phyloP scores from a whole-genome alignment of 2,329 filamentous ascomycete species.

The Penicillium sumatraense region DNA sequence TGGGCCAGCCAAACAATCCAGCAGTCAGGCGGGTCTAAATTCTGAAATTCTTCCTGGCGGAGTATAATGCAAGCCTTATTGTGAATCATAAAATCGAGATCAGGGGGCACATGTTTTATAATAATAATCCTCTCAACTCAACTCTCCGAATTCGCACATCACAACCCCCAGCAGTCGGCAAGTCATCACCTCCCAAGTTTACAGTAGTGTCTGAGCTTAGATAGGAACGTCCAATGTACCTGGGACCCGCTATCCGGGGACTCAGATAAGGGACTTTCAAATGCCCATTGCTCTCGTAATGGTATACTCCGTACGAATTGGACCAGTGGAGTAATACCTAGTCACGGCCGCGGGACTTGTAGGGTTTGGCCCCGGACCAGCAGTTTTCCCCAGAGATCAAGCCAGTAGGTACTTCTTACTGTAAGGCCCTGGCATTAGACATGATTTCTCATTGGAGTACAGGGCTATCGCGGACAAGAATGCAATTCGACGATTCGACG shows the following conservation, averaged over 20 bases:
- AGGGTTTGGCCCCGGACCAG: background rate
- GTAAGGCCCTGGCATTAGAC: too few species aligned
- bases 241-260: conserved; percentile 3
- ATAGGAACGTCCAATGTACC: conserved; percentile 17
- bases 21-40: background rate
- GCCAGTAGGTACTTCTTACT: too few species aligned
- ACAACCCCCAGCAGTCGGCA: conserved; percentile 8
- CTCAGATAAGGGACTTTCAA: conserved; percentile 20
- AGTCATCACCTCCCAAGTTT: background rate
- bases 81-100: background rate
- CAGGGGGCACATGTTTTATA: conserved; percentile 9
- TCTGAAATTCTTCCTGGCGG: background rate
- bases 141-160: conserved; percentile 29
- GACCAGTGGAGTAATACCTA: background rate
- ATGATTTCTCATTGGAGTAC: background rate
- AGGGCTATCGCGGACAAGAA: background rate
- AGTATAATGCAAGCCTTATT: background rate
- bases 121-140: background rate
- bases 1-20: background rate
- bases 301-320: background rate
- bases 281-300: conserved; percentile 21
- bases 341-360: background rate
- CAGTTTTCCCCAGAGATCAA: background rate
- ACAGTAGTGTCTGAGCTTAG: conserved; percentile 18
- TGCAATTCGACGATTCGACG: background rate